Conservation (phyloP, 2,329 filamentous ascomycete species). For the Lasiodiplodia sp. region DNA sequence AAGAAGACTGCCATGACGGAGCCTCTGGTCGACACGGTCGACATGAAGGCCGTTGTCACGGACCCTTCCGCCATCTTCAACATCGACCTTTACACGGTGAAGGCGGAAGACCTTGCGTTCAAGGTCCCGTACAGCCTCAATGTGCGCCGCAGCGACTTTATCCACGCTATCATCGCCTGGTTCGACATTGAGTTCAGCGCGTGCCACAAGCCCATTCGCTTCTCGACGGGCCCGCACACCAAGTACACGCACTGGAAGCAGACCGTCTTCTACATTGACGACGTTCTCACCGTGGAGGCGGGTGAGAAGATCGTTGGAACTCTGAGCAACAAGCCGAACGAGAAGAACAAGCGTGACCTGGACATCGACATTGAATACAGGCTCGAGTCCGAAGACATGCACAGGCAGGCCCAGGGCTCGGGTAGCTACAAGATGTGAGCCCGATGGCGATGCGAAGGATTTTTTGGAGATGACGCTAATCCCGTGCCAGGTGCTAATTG, state of each 20-base stretch:
- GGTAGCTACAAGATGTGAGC: slow-evolving; percentile 77
- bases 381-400: slow-evolving; percentile 77
- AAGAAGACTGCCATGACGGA: slow-evolving; percentile 94
- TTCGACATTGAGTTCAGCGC: slow-evolving; percentile 99
- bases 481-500: slow-evolving; percentile 19
- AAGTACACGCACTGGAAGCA: slow-evolving; percentile 99
- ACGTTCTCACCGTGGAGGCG: slow-evolving; percentile 89
- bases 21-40: slow-evolving; percentile 96
- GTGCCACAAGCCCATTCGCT: slow-evolving; percentile 97
- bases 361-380: slow-evolving; percentile 89
- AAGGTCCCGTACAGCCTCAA: slow-evolving; percentile 76
- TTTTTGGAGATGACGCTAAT: neutral
- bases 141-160: slow-evolving; percentile 87
- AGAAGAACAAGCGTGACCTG: slow-evolving; percentile 92
- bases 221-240: slow-evolving; percentile 96
- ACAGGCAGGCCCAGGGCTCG: slow-evolving; percentile 70
- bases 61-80: slow-evolving; percentile 86
- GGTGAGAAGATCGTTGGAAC: slow-evolving; percentile 79
- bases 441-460: neutral
- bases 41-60: slow-evolving; percentile 95
- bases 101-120: slow-evolving; percentile 83
- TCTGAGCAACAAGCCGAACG: slow-evolving; percentile 85
- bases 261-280: slow-evolving; percentile 96
- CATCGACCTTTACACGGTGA: slow-evolving; percentile 93
- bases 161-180: slow-evolving; percentile 97